These are phyloP conservation scores for Taxillus chinensis DNA, from an alignment of 164 flowering plant genomes.

Conservation along the genomic window DNA sequence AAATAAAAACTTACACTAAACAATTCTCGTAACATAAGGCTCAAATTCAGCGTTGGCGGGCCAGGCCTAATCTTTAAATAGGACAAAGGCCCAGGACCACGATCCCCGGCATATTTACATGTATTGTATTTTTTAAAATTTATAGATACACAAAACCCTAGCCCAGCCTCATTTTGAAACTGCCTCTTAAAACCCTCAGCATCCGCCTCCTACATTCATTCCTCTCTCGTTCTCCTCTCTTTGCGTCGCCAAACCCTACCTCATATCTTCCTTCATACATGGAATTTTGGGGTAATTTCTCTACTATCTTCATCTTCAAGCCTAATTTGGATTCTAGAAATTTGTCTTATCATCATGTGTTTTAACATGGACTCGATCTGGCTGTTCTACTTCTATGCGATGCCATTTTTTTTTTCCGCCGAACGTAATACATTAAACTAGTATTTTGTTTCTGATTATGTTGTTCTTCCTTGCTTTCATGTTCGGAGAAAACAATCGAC, in stretches of 20 bases:
- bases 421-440: background rate
- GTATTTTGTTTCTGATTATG: background rate
- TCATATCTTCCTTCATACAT: background rate
- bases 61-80: no score
- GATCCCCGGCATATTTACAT: no score
- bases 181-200: no score
- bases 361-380: background rate
- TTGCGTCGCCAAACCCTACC: background rate
- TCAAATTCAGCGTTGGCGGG: no score
- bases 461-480: background rate
- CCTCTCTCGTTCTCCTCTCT: no score
- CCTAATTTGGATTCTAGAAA: background rate
- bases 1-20: no score
- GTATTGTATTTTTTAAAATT: no score
- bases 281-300: background rate
- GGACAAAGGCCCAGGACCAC: no score
- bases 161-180: no score
- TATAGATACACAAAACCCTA: no score
- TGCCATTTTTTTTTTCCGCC: background rate
- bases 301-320: background rate
- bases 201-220: no score
- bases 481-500: background rate
- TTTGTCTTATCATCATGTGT: background rate
- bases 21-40: no score
- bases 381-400: background rate